A percentile compares a stretch with the other conserved stretches of the same genome.
Conservation (phyloP, 2,329 filamentous ascomycete species). For the Penicillium italicum region DNA sequence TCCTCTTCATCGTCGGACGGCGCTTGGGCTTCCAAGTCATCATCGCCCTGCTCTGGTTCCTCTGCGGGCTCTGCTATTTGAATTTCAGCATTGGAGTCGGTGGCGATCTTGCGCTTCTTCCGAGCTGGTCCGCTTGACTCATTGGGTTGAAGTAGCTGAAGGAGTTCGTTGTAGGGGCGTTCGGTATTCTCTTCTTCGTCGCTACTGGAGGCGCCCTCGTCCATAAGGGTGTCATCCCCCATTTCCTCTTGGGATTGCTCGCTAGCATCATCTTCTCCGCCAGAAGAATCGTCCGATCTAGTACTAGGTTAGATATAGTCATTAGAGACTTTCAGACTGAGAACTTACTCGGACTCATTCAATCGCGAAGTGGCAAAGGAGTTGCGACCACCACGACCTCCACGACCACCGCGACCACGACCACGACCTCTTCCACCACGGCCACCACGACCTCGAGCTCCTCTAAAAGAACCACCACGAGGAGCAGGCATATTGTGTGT, state of each 20-base stretch:
- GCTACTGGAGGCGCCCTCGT: constrained; percentile 36
- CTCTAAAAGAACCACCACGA: constrained; percentile 25
- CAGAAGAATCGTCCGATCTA: constrained; percentile 31
- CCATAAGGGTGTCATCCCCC: constrained; percentile 39
- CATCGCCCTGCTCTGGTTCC: constrained; percentile 35
- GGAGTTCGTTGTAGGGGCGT: constrained; percentile 54
- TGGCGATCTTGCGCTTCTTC: constrained; percentile 53
- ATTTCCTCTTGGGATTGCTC: constrained; percentile 41
- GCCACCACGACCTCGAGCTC: constrained; percentile 49
- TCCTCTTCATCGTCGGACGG: constrained; percentile 43
- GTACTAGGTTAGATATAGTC: constrained; percentile 12
- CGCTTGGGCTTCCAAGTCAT: constrained; percentile 49
- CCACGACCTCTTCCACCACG: constrained; percentile 71
- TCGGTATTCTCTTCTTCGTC: constrained; percentile 42
- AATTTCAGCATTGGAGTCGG: constrained; percentile 26
- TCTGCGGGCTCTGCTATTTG: constrained; percentile 19
- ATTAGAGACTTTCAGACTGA: background rate
- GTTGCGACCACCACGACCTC: constrained; percentile 1
- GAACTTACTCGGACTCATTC: constrained; percentile 38
- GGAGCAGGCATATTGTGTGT: constrained; percentile 28
- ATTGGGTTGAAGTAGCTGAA: constrained; percentile 52
- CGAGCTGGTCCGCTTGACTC: constrained; percentile 45
- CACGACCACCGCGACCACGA: constrained; percentile 29
- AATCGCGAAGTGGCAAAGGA: constrained; percentile 39
- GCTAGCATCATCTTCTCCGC: constrained; percentile 35